Percentiles rank a stretch among this genome's conserved stretches.
Conservation (phyloP, 345 rosid species). For the Viola odorata region DNA sequence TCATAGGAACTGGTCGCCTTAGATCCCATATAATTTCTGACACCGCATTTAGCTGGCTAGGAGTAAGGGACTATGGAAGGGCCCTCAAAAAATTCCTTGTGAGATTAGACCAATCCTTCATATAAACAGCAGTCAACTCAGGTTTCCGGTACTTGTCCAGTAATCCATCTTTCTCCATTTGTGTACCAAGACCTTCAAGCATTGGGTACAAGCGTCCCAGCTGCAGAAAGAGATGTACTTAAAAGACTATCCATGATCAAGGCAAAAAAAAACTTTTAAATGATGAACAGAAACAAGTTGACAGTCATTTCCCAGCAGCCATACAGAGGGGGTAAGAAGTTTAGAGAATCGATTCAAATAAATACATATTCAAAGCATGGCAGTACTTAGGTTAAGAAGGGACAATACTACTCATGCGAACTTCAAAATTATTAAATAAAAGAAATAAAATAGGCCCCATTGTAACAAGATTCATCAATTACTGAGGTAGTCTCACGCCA, state of each 20-base stretch:
- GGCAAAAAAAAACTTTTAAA: not conserved
- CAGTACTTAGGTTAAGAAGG: too few species aligned
- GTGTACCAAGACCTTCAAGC: slow-evolving; percentile 83
- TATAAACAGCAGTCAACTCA: slow-evolving; percentile 42
- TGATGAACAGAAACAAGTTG: not conserved
- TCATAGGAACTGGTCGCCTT: slow-evolving; percentile 83
- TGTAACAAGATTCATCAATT: too few species aligned
- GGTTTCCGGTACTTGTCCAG: slow-evolving; percentile 75
- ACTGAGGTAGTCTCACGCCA: too few species aligned
- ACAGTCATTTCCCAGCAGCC: too few species aligned
- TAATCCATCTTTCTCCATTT: slow-evolving; percentile 64
- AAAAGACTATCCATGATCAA: not conserved
- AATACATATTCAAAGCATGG: too few species aligned
- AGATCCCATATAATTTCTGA: slow-evolving; percentile 97
- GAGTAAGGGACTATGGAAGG: slow-evolving; percentile 85
- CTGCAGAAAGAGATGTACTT: slow-evolving; percentile 39
- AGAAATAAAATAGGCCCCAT: too few species aligned
- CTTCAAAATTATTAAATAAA: too few species aligned
- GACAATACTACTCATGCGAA: too few species aligned
- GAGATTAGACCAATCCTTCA: slow-evolving; percentile 75
- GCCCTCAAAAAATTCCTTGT: slow-evolving; percentile 64
- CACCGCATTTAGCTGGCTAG: slow-evolving; percentile 80
- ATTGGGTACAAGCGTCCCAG: slow-evolving; percentile 85
- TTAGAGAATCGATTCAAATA: too few species aligned
- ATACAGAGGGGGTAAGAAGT: too few species aligned